Base-by-base conservation (phyloP, 163 green algal species). In the Trebouxia gelatinosa region DNA sequence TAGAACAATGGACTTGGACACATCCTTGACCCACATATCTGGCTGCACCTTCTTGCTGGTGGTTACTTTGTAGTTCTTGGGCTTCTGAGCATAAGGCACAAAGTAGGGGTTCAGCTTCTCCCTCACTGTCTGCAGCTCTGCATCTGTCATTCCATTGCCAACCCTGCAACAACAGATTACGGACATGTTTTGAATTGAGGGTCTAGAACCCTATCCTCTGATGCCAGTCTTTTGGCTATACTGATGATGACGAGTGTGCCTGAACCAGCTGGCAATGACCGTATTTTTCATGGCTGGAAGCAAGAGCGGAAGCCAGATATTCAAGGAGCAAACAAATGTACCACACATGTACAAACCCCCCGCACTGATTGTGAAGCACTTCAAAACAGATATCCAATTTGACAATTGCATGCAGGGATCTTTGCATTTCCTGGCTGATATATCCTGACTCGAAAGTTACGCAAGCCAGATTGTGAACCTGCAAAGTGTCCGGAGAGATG, bases 1-100 rank as follows among this genome's bases (percentile, higher is more conserved):
- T 5, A 94, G 51, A 39, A 92, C 88, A 34, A 90, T 35, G n/a
- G 83, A 89, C 48, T 79, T 66, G 31, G 67, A 61, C 0, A 85
- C 83, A 65, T 94, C 86, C 4, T 46, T 75, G 35, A 94, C 80
- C 89, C 89, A 94, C 38, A 89, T 78, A 70, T 94, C 86, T 13
- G 88, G 88, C 74, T 68, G 46, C 66, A 86, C 86, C 32, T 81
- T 84, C 4, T 50, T 43, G 26, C 51, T 68, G 28, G 65, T 66
- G 34, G 83, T 89, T 17, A 64, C 28, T 28, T 67, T 50, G 74
- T 82, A 87, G 74, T 71, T 83, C 37, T 37, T 57, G 31, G 74
- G 80, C n/a, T 75, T 68, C 34, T 37, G 31, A 48, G 37, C 50
- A 39, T 74, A 51, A 9, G 48, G 31, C 70, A 78, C 48, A 76